Conservation (phyloP, 257 asterid genomes). For the Prunella vulgaris region DNA sequence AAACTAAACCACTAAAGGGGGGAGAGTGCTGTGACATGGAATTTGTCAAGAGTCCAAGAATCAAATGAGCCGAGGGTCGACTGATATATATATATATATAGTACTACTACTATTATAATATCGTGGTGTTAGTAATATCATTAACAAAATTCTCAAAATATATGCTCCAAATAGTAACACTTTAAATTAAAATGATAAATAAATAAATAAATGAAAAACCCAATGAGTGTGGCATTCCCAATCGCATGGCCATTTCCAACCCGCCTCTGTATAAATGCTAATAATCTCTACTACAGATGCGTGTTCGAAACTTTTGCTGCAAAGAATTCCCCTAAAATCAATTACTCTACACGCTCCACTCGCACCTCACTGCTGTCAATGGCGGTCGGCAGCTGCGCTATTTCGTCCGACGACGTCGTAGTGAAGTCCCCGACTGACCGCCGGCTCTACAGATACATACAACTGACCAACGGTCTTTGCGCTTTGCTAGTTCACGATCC, state of each 20-base stretch:
- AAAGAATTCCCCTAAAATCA: slow-evolving; percentile 17
- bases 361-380: slow-evolving; percentile 28
- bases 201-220: not conserved
- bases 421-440: slow-evolving; percentile 77
- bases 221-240: not conserved
- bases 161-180: too few species aligned
- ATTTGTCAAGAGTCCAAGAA: not conserved
- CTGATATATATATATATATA: too few species aligned
- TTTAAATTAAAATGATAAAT: not conserved
- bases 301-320: not conserved
- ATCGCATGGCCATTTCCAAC: not conserved
- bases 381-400: slow-evolving; percentile 47
- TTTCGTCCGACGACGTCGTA: slow-evolving; percentile 79
- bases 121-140: not conserved
- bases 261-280: slow-evolving; percentile 16
- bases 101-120: too few species aligned
- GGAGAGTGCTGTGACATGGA: not conserved
- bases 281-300: slow-evolving; percentile 13
- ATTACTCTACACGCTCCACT: not conserved
- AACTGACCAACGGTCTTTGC: slow-evolving; percentile 78
- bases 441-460: slow-evolving; percentile 78
- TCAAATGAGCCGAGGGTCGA: not conserved
- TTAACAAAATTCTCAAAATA: not conserved
- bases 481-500: slow-evolving; percentile 96
- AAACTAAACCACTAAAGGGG: too few species aligned